Conservation (phyloP, 192 early-diverging fungal species). For the Coemansia sp. region DNA sequence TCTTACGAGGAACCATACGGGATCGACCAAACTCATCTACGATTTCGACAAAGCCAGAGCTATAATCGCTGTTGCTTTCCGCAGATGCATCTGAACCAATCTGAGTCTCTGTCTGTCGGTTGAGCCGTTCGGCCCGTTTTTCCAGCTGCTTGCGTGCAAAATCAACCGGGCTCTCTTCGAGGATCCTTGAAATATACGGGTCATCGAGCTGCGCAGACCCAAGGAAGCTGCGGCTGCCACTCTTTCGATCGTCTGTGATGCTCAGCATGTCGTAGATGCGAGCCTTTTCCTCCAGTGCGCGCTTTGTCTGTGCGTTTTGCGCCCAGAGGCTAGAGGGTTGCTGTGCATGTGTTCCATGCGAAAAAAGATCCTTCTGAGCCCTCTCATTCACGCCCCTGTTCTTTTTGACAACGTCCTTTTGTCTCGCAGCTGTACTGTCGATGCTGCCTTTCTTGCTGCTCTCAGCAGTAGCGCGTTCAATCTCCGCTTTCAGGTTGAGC, state of each 20-base stretch:
- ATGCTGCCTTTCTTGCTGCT: conserved; percentile 20
- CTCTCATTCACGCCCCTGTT: conserved; percentile 41
- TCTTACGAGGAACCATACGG: conserved; percentile 27
- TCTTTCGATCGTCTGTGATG: neutral
- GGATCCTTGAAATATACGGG: conserved; percentile 23
- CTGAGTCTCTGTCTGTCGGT: neutral
- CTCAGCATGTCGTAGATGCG: conserved; percentile 45
- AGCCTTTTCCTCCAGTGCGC: conserved; percentile 42
- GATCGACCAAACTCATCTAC: conserved; percentile 53
- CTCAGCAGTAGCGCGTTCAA: conserved; percentile 34
- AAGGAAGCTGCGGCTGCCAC: neutral
- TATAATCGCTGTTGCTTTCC: neutral
- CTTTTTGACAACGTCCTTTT: neutral
- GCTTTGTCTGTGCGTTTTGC: conserved; percentile 1
- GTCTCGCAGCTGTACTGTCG: conserved; percentile 1
- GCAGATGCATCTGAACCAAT: neutral
- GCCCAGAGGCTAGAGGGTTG: neutral
- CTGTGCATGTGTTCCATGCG: neutral
- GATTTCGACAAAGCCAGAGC: conserved; percentile 33
- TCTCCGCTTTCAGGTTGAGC: conserved; percentile 36
- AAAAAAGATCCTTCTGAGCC: conserved; percentile 25
- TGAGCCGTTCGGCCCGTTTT: neutral
- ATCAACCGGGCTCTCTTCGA: conserved; percentile 49
- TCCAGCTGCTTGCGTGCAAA: conserved; percentile 30
- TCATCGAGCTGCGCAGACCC: conserved; percentile 21